Evolutionary conservation across 495 filamentous ascomycete genomes (phyloP).

Genomic region (Darksidea phi): DNA sequence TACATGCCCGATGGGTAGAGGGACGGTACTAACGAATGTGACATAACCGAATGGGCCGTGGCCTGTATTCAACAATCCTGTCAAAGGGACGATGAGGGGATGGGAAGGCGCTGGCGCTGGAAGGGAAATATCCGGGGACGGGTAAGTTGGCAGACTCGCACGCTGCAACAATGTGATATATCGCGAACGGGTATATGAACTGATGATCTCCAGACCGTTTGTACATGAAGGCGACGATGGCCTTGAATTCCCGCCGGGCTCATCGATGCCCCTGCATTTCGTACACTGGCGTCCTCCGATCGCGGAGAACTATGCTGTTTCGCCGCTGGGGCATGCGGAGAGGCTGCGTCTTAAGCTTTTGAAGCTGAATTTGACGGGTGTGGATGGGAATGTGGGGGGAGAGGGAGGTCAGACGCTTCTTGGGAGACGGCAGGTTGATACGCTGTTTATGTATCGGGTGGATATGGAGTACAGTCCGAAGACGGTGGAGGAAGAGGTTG

Average conservation of each 20-base stretch:
- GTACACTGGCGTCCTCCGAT: slow-evolving; percentile 52
- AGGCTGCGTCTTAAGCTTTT: slow-evolving; percentile 49
- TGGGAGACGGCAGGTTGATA: slow-evolving; percentile 51
- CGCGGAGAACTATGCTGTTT: slow-evolving; percentile 44
- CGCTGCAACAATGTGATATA: too few species aligned
- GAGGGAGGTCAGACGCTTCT: slow-evolving; percentile 49
- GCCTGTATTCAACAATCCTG: slow-evolving; percentile 45
- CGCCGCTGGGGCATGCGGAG: slow-evolving; percentile 40
- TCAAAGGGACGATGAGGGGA: slow-evolving; percentile 48
- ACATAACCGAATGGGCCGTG: slow-evolving; percentile 50
- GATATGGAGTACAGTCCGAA: slow-evolving; percentile 46
- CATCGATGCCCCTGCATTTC: slow-evolving; percentile 48
- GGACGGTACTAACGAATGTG: slow-evolving; percentile 56
- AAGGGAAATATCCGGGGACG: slow-evolving; percentile 41
- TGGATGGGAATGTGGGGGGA: slow-evolving; percentile 22
- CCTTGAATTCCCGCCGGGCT: slow-evolving; percentile 44
- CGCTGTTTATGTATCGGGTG: slow-evolving; percentile 51
- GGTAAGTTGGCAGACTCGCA: too few species aligned
- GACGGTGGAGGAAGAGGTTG: slow-evolving; percentile 35
- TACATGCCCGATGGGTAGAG: slow-evolving; percentile 61
- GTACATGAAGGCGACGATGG: slow-evolving; percentile 45
- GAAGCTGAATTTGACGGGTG: slow-evolving; percentile 49
- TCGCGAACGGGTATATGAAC: neutral
- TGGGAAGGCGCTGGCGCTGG: too few species aligned
- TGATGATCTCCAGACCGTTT: slow-evolving; percentile 20